A percentile compares a stretch with the other conserved stretches of the same genome.
Evolutionary conservation across 768 basidiomycete genomes (phyloP).

Genomic region (Podaxis pistillaris): DNA sequence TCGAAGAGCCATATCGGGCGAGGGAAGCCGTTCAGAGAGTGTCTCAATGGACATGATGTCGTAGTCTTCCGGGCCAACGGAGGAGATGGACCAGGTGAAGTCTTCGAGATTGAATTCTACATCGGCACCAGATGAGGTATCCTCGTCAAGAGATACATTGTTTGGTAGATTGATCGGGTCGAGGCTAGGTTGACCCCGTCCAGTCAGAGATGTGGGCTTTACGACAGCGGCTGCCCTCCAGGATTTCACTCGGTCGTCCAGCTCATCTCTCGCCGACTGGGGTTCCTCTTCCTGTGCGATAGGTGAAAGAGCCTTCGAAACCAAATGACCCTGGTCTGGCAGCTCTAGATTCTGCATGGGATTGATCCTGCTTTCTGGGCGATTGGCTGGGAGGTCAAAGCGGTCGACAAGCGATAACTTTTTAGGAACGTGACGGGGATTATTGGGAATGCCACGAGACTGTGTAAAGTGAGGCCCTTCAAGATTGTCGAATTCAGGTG

Average conservation of each 20-base stretch:
- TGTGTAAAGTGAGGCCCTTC: conserved; percentile 25
- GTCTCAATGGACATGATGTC: conserved; percentile 33
- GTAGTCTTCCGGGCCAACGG: conserved; percentile 58
- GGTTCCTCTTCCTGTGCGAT: conserved; percentile 64
- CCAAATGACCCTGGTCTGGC: conserved; percentile 14
- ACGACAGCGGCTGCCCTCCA: conserved; percentile 64
- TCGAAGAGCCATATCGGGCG: conserved; percentile 60
- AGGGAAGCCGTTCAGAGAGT: conserved; percentile 38
- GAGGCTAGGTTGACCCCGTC: conserved; percentile 47
- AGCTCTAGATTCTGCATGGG: conserved; percentile 17
- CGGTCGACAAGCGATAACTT: conserved; percentile 72
- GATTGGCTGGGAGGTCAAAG: conserved; percentile 45
- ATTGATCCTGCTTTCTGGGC: conserved; percentile 26
- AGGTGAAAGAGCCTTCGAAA: conserved; percentile 48
- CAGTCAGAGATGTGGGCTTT: conserved; percentile 45
- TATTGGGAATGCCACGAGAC: conserved; percentile 27
- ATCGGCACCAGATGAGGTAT: conserved; percentile 22
- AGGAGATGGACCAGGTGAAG: conserved; percentile 69
- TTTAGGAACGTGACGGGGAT: conserved; percentile 53
- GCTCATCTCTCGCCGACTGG: conserved; percentile 44
- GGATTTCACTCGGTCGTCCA: conserved; percentile 57
- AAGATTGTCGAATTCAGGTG: conserved; percentile 40
- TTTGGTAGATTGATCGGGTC: conserved; percentile 54
- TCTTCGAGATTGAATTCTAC: conserved; percentile 58
- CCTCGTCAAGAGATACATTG: conserved; percentile 27